Percentiles rank a stretch among this genome's conserved stretches.
Conservation (phyloP, 1,284 basidiomycete species). For the Schizophyllum amplum region DNA sequence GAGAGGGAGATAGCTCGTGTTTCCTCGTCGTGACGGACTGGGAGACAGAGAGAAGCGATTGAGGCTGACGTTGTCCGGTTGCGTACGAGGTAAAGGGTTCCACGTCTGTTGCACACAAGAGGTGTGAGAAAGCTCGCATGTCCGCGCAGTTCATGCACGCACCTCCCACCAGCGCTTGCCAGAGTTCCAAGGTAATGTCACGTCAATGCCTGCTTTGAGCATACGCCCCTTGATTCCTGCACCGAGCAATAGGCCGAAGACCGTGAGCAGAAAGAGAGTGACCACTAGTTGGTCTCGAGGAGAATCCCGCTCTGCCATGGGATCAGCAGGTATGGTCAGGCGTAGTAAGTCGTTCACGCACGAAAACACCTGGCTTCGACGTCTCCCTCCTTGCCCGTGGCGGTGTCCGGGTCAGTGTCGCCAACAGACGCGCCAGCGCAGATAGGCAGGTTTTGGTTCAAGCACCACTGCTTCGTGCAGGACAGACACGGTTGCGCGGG, state of each 20-base stretch:
- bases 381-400: conserved; percentile 93
- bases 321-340: not conserved
- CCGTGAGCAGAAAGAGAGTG: conserved; percentile 79
- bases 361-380: conserved; percentile 95
- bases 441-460: conserved; percentile 85
- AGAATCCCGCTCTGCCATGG: conserved; percentile 53
- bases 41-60: not conserved
- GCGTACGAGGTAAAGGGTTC: conserved; percentile 29
- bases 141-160: conserved; percentile 23
- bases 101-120: conserved; percentile 36
- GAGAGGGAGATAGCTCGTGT: conserved; percentile 9
- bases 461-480: conserved; percentile 93
- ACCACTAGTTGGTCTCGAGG: conserved; percentile 88
- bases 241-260: conserved; percentile 75
- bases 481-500: conserved; percentile 85
- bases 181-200: conserved; percentile 52
- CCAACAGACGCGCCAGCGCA: conserved; percentile 81
- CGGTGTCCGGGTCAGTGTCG: conserved; percentile 84
- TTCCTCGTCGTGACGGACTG: conserved; percentile 4
- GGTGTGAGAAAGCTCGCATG: conserved; percentile 3
- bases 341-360: conserved; percentile 35
- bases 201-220: conserved; percentile 64
- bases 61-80: not conserved
- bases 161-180: conserved; percentile 77
- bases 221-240: conserved; percentile 79